Evolutionary conservation across 2,329 filamentous ascomycete species (phyloP), one percentile per base, ranked within the genome.

Genomic region (Pseudogymnoascus sp.): DNA sequence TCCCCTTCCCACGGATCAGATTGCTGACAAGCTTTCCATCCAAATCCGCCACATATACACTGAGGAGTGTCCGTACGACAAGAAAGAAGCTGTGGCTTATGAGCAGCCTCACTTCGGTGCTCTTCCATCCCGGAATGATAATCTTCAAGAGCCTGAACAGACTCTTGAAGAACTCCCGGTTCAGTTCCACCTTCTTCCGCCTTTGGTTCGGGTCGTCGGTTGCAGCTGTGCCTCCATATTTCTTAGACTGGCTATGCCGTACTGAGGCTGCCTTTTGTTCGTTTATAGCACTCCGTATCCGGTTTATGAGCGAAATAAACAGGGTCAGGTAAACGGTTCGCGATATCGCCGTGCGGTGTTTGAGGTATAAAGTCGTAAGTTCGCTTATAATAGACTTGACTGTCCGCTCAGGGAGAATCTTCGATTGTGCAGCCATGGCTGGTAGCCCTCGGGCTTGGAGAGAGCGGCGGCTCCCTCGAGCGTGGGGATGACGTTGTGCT

Each of bases 51-150:
- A 99, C 95, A 75, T 96, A 96, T 70, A 99, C 75, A 76, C 93
- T 97, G 70, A 99, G 92, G 72, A 99, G 78, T 1, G 95, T 97
- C 70, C 95, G 81, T 65, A 97, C 75, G 18, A 99, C 89, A 69
- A 99, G 78, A 74, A 99, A 99, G 70, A 97, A 86, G 72, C 89
- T 96, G 75, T 99, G 95, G 76, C 91, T 96, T 69, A 93, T 82
- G 64, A 99, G 79, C 70, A 99, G 78, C 67, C 93, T 80, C 34
- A 93, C 81, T 79, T 99, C 95, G 74, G 93, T 93, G 76, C 89
- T 96, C 72, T 84, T 84, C 88, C 90, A 96, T 56, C 92, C 89
- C 0, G 95, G 95, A 66, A 99, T 88, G 59, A 96, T 92, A 72
- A 99, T 96, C 74, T 82, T 86, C 68, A 97, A 75, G 71, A 99